A percentile compares a stretch with the other conserved stretches of the same genome.
These are phyloP conservation scores for Pholiota molesta DNA, from an alignment of 768 basidiomycete genomes.

Conservation along the genomic window DNA sequence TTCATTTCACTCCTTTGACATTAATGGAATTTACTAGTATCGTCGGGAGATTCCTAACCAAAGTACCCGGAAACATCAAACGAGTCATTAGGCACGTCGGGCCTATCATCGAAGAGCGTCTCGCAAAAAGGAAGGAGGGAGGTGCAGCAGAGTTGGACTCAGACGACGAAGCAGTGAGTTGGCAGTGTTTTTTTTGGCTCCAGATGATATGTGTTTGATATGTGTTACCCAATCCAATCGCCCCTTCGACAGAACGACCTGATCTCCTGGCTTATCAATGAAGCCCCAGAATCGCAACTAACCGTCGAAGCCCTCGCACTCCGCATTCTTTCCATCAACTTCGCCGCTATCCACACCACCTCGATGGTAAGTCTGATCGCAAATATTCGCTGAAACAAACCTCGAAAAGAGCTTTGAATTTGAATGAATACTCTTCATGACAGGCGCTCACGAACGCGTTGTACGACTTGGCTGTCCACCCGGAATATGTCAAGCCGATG, in stretches of 20 bases:
- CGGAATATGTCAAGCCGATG: constrained; percentile 36
- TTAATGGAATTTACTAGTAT: too few species aligned
- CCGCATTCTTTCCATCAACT: constrained; percentile 29
- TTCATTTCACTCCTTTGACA: too few species aligned
- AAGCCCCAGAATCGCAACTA: constrained; percentile 27
- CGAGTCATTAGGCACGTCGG: constrained; percentile 11
- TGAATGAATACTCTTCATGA: too few species aligned
- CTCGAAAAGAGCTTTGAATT: neutral
- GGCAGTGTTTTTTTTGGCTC: neutral
- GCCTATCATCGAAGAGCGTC: constrained; percentile 19
- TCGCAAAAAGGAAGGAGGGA: constrained; percentile 12
- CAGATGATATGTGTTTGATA: neutral
- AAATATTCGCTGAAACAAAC: too few species aligned
- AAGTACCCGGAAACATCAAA: constrained; percentile 13
- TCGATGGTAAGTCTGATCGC: constrained; percentile 21
- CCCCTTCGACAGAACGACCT: constrained; percentile 24
- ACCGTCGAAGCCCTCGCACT: constrained; percentile 22
- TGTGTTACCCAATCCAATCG: neutral
- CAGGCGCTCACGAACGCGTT: constrained; percentile 41
- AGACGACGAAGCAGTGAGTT: constrained; percentile 13
- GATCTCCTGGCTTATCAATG: constrained; percentile 31
- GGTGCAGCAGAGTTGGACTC: neutral
- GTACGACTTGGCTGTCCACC: constrained; percentile 38
- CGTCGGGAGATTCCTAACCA: constrained; percentile 16
- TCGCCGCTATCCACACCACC: constrained; percentile 34